phyloP scores from a whole-genome alignment of 352 stramenopile species.

The Globisporangium sylvaticum region DNA sequence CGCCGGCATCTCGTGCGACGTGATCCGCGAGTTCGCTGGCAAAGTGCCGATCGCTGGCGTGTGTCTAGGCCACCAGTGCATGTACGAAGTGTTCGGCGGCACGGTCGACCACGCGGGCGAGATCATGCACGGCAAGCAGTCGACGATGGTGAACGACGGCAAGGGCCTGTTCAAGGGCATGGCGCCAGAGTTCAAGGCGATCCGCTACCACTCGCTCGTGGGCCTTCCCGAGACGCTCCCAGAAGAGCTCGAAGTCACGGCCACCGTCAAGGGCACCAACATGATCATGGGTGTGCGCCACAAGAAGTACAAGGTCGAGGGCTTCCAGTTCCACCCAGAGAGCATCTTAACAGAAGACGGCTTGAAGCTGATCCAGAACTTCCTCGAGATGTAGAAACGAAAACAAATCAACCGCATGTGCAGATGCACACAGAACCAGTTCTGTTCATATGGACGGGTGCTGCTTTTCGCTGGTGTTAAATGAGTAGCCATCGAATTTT shows the following conservation, averaged over 20 bases:
- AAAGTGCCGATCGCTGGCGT: slow-evolving; percentile 83
- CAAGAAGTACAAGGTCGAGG: slow-evolving; percentile 84
- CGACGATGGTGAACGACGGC: slow-evolving; percentile 78
- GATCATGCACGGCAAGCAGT: slow-evolving; percentile 88
- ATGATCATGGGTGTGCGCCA: slow-evolving; percentile 90
- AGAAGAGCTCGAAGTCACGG: slow-evolving; percentile 71
- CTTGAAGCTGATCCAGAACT: slow-evolving; percentile 84
- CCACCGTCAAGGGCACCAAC: slow-evolving; percentile 72
- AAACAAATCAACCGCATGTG: not conserved
- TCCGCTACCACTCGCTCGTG: slow-evolving; percentile 87
- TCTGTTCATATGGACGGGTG: not conserved
- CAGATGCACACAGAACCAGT: not conserved
- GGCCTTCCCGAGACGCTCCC: slow-evolving; percentile 79
- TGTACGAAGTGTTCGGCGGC: slow-evolving; percentile 87
- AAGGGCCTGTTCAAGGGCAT: slow-evolving; percentile 85
- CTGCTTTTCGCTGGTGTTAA: not conserved
- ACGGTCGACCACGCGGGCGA: slow-evolving; percentile 82
- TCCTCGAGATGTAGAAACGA: slow-evolving; percentile 73
- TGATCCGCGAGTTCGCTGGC: slow-evolving; percentile 79
- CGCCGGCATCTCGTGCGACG: slow-evolving; percentile 76
- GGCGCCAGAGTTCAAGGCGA: slow-evolving; percentile 71
- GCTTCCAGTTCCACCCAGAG: slow-evolving; percentile 88
- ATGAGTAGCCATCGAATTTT: not conserved
- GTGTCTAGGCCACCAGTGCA: slow-evolving; percentile 83
- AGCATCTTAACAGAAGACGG: slow-evolving; percentile 84